Conservation (phyloP, 2,329 filamentous ascomycete genomes). For the Sordariomycetes sp. region DNA sequence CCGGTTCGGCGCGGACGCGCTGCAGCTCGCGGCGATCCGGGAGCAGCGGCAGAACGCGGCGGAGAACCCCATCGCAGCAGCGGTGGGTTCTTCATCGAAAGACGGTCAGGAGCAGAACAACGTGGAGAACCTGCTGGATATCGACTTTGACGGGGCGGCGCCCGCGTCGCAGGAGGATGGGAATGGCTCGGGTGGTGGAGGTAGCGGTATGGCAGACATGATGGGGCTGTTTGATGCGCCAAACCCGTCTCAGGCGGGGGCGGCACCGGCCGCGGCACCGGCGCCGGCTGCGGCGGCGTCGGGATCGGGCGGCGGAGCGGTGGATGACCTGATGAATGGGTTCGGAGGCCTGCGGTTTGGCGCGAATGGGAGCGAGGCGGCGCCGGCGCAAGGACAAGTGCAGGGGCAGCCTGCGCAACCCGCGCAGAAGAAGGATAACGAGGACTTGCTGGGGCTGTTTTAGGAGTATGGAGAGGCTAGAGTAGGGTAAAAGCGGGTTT, state of each 20-base stretch:
- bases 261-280: conserved; percentile 28
- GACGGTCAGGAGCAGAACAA: conserved; percentile 58
- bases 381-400: conserved; percentile 27
- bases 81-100: conserved; percentile 55
- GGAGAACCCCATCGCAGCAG: conserved; percentile 88
- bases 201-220: conserved; percentile 46
- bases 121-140: conserved; percentile 89
- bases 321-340: conserved; percentile 85
- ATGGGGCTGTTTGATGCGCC: conserved; percentile 62
- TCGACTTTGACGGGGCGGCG: conserved; percentile 88
- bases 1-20: conserved; percentile 83
- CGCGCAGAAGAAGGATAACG: conserved; percentile 44
- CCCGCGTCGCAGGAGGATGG: conserved; percentile 75
- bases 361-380: conserved; percentile 35
- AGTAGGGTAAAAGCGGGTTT: neutral
- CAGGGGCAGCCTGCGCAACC: conserved; percentile 9
- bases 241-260: conserved; percentile 24
- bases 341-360: conserved; percentile 74
- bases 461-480: conserved; percentile 12
- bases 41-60: conserved; percentile 87
- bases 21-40: conserved; percentile 92
- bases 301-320: conserved; percentile 25
- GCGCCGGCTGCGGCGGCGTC: conserved; percentile 8
- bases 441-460: conserved; percentile 44
- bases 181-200: conserved; percentile 25